Evolutionary conservation across 306 rosid species (phyloP).

Genomic region (Prunus armeniaca): DNA sequence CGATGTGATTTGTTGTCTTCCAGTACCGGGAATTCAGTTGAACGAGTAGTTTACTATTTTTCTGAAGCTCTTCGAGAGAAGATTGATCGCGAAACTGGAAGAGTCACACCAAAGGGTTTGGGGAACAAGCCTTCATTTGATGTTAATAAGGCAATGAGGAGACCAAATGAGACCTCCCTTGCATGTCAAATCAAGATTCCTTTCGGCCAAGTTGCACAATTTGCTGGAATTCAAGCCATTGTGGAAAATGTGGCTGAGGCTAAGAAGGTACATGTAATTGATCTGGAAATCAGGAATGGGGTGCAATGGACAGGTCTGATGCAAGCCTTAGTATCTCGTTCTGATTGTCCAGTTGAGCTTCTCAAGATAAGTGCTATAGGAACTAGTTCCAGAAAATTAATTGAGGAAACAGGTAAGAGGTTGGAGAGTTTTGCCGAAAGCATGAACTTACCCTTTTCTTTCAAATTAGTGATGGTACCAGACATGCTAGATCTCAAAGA

Average conservation of each 20-base stretch:
- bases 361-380: constrained; percentile 37
- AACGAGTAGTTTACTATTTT: constrained; percentile 48
- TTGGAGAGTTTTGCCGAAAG: constrained; percentile 34
- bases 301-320: constrained; percentile 35
- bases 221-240: constrained; percentile 41
- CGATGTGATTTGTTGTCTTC: constrained; percentile 35
- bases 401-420: constrained; percentile 30
- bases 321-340: constrained; percentile 34
- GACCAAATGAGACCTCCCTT: constrained; percentile 4
- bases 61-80: constrained; percentile 52
- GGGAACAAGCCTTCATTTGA: constrained; percentile 22
- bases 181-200: constrained; percentile 35
- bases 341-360: constrained; percentile 24
- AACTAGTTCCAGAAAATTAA: constrained; percentile 6
- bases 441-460: constrained; percentile 48
- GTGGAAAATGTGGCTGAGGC: constrained; percentile 27
- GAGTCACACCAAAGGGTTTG: constrained; percentile 19
- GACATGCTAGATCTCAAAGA: constrained; percentile 40
- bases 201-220: constrained; percentile 19
- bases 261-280: constrained; percentile 39
- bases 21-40: constrained; percentile 43
- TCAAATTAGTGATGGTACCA: constrained; percentile 41
- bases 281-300: constrained; percentile 31
- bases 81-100: constrained; percentile 55
- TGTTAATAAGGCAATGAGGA: constrained; percentile 28